These are phyloP conservation scores for grape (Vitis vinifera) DNA, from an alignment of 164 flowering plant species.

Conservation along the genomic window DNA sequence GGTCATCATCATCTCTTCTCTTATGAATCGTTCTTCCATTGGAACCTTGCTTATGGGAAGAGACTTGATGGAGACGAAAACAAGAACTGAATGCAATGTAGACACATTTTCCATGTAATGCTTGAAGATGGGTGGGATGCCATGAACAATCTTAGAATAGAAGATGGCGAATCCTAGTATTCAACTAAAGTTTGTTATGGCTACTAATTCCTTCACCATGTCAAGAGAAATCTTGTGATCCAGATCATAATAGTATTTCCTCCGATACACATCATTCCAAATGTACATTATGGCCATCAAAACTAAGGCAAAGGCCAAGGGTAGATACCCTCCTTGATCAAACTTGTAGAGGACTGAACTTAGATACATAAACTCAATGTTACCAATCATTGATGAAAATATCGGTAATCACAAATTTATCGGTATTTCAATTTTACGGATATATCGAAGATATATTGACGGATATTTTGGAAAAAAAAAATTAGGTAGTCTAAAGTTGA, in stretches of 20 bases:
- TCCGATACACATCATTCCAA: constrained; percentile 57
- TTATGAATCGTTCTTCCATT: constrained; percentile 51
- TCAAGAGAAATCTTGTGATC: constrained; percentile 59
- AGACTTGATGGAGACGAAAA: constrained; percentile 73
- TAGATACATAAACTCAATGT: constrained; percentile 52
- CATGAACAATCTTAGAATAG: constrained; percentile 81
- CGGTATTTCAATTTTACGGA: too few species aligned
- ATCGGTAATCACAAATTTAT: too few species aligned
- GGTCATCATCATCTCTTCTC: too few species aligned
- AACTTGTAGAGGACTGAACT: constrained; percentile 34
- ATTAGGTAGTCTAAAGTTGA: too few species aligned
- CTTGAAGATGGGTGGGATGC: constrained; percentile 77
- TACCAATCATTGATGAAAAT: constrained; percentile 21
- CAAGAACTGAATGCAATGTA: constrained; percentile 63
- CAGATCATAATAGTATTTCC: constrained; percentile 66
- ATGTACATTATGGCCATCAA: constrained; percentile 57
- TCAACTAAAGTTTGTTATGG: too few species aligned
- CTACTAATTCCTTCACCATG: constrained; percentile 23
- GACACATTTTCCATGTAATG: constrained; percentile 64
- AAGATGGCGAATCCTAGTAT: constrained; percentile 54
- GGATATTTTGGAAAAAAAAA: too few species aligned
- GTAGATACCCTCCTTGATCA: constrained; percentile 71
- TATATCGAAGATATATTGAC: too few species aligned
- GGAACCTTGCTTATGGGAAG: constrained; percentile 74
- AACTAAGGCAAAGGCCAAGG: constrained; percentile 51